phyloP scores from a whole-genome alignment of 164 flowering plant genomes.

The Tetrastigma voinierianum region DNA sequence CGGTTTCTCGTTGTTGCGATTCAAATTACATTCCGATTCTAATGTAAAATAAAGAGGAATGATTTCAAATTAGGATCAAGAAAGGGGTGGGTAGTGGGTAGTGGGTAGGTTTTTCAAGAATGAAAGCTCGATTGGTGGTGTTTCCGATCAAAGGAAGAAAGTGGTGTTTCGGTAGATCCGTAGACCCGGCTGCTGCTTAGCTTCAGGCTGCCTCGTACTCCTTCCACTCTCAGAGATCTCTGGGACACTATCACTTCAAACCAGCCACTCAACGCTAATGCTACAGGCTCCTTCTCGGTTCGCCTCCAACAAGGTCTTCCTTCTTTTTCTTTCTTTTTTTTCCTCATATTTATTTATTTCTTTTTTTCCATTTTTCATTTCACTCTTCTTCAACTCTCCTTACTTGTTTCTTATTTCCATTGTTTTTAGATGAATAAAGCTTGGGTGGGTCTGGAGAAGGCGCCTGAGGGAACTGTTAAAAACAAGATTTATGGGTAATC shows the following conservation, averaged over 20 bases:
- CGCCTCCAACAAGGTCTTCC: conserved; percentile 59
- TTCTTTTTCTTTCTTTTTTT: neutral
- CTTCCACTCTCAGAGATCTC: conserved; percentile 58
- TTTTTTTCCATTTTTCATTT: neutral
- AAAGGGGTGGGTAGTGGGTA: neutral
- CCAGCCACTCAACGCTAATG: conserved; percentile 46
- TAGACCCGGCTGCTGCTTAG: conserved; percentile 28
- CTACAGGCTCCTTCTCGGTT: conserved; percentile 63
- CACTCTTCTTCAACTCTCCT: neutral
- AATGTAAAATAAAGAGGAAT: no score
- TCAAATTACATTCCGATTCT: no score
- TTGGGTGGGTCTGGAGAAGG: conserved; percentile 74
- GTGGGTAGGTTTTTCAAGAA: conserved; percentile 13
- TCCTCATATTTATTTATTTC: neutral
- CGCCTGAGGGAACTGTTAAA: conserved; percentile 76
- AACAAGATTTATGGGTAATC: conserved; percentile 72
- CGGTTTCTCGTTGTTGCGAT: no score
- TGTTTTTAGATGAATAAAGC: conserved; percentile 70
- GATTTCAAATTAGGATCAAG: neutral
- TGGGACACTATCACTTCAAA: conserved; percentile 52
- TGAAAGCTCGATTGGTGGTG: conserved; percentile 78
- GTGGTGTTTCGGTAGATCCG: conserved; percentile 82
- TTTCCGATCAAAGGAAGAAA: conserved; percentile 80
- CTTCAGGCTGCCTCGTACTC: conserved; percentile 33
- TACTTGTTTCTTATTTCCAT: neutral